These are phyloP conservation scores for Austroboletus eburneus DNA, from an alignment of 768 basidiomycete genomes.

Conservation along the genomic window DNA sequence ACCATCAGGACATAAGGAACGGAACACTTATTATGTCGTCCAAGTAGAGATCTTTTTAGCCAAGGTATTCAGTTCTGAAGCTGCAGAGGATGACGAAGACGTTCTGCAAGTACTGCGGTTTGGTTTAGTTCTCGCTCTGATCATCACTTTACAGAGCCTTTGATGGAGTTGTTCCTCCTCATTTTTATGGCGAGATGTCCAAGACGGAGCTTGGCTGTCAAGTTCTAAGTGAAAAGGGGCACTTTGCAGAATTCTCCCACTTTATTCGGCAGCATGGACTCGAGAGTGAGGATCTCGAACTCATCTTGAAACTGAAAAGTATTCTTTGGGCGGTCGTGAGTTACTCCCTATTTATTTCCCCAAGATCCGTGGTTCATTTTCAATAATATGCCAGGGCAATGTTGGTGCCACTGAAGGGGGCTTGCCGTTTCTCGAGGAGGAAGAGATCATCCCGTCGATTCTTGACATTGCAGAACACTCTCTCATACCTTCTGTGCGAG, in stretches of 20 bases:
- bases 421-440: slow-evolving; percentile 91
- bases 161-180: slow-evolving; percentile 85
- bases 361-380: background rate
- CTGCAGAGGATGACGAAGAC: slow-evolving; percentile 65
- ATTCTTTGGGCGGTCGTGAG: slow-evolving; percentile 95
- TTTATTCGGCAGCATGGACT: slow-evolving; percentile 85
- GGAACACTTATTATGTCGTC: slow-evolving; percentile 90
- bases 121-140: background rate
- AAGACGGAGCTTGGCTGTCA: slow-evolving; percentile 95
- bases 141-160: slow-evolving; percentile 47
- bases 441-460: slow-evolving; percentile 87
- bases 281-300: slow-evolving; percentile 77
- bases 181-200: slow-evolving; percentile 97
- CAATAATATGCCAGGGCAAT: slow-evolving; percentile 78
- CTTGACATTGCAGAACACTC: slow-evolving; percentile 90
- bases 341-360: slow-evolving; percentile 11
- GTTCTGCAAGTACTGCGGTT: slow-evolving; percentile 38
- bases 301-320: slow-evolving; percentile 89
- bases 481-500: slow-evolving; percentile 84
- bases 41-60: slow-evolving; percentile 91
- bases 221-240: slow-evolving; percentile 83
- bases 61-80: slow-evolving; percentile 59
- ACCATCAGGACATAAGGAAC: slow-evolving; percentile 56
- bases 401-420: slow-evolving; percentile 89
- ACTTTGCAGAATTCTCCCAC: slow-evolving; percentile 87